These are phyloP conservation scores for Termitomyces heimii DNA, from an alignment of 768 basidiomycete genomes.

Conservation along the genomic window DNA sequence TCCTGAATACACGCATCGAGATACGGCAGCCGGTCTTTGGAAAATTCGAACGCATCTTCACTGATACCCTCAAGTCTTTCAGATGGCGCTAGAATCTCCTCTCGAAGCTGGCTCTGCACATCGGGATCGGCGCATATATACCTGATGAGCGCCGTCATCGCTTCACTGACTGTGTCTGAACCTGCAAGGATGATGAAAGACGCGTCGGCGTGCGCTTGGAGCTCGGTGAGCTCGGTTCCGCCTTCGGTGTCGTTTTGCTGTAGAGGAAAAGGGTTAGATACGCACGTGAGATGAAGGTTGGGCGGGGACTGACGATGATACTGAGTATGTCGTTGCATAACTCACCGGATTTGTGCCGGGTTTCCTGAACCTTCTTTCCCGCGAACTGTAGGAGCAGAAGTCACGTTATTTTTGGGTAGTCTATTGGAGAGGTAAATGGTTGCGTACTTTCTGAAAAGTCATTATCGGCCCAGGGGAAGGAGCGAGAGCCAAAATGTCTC, in stretches of 20 bases:
- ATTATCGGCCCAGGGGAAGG: slow-evolving; percentile 16
- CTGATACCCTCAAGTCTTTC: slow-evolving; percentile 1
- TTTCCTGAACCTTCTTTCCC: slow-evolving; percentile 12
- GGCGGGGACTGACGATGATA: slow-evolving; percentile 13
- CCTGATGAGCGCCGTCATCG: slow-evolving; percentile 12
- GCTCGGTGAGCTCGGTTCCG: slow-evolving; percentile 3
- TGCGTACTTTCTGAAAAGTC: slow-evolving; percentile 12
- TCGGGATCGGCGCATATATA: slow-evolving; percentile 8
- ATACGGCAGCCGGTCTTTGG: slow-evolving; percentile 10
- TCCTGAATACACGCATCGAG: slow-evolving; percentile 18
- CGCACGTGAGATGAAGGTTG: background rate
- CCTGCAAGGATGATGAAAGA: slow-evolving; percentile 17
- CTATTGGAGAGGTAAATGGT: background rate
- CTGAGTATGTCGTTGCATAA: slow-evolving; percentile 13
- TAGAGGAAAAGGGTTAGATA: background rate
- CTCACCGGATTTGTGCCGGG: slow-evolving; percentile 6
- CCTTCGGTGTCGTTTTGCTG: slow-evolving; percentile 14
- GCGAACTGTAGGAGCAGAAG: slow-evolving; percentile 7
- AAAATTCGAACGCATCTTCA: slow-evolving; percentile 7
- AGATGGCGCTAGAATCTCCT: slow-evolving; percentile 2
- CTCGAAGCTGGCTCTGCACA: slow-evolving; percentile 4
- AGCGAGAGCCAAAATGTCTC: slow-evolving; percentile 11
- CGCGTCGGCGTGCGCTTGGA: slow-evolving; percentile 15
- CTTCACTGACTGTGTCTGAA: slow-evolving; percentile 16
- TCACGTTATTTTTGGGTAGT: background rate